Percentiles rank a stretch among this genome's conserved stretches.
These are phyloP conservation scores for Terana coerulea DNA, from an alignment of 768 basidiomycete genomes.

Conservation along the genomic window DNA sequence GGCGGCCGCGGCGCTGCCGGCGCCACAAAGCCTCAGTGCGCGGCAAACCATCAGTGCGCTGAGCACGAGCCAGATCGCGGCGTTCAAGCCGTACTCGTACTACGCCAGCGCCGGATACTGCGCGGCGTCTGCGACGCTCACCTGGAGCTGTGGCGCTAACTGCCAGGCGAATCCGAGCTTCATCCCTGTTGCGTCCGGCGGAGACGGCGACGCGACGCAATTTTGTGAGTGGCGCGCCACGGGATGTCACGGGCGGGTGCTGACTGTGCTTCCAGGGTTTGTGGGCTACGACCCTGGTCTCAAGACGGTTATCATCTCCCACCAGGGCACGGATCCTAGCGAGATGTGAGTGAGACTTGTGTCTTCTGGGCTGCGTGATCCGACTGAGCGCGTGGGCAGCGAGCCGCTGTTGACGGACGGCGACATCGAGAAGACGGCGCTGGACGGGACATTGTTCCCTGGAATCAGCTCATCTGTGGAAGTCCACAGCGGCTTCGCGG, in stretches of 20 bases:
- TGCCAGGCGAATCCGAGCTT: constrained; percentile 48
- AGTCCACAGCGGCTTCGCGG: constrained; percentile 45
- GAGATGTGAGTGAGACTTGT: constrained; percentile 28
- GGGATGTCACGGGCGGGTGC: neutral
- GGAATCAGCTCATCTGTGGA: constrained; percentile 38
- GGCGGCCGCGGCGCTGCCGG: constrained; percentile 1
- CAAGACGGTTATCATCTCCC: constrained; percentile 32
- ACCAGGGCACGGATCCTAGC: constrained; percentile 34
- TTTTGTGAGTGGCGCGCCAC: constrained; percentile 29
- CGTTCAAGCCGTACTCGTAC: constrained; percentile 27
- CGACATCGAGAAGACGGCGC: constrained; percentile 31
- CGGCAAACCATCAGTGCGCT: constrained; percentile 23
- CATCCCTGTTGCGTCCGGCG: constrained; percentile 43
- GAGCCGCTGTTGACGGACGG: constrained; percentile 40
- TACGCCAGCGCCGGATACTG: constrained; percentile 33
- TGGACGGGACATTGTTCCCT: constrained; percentile 44
- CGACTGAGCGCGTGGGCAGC: constrained; percentile 18
- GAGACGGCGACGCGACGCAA: constrained; percentile 38
- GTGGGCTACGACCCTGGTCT: constrained; percentile 47
- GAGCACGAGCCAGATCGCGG: constrained; percentile 21
- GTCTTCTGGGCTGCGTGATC: neutral
- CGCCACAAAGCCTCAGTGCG: neutral
- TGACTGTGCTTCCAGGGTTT: constrained; percentile 34
- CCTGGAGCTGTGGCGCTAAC: constrained; percentile 32
- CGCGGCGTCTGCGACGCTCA: constrained; percentile 19